Evolutionary conservation across 2,329 filamentous ascomycete genomes (phyloP), one percentile per base, ranked within the genome.

Genomic region (Beauveria sp.): DNA sequence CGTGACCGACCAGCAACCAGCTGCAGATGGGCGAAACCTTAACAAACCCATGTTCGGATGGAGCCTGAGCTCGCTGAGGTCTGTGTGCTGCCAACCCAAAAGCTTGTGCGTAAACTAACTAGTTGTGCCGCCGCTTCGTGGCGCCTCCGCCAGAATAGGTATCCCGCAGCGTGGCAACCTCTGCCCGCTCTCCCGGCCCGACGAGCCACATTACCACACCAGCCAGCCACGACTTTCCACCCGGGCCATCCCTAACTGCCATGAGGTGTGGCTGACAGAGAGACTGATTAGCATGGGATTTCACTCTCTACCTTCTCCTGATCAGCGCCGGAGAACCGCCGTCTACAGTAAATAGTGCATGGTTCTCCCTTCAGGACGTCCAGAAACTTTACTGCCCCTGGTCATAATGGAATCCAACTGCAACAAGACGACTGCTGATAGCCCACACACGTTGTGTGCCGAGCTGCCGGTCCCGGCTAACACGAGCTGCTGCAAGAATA

Each of bases 101-200:
- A 49, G 55, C 45, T 43, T 38, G 30, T 58, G 55, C 20, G 22
- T 24, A 20, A n/a, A 26, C 51, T 6, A 20, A 51, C 40, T 40
- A 43, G 52, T 40, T 12, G 18, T n/a, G 40, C 40, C 10, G 42
- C 42, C 16, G 14, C 42, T 28, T 57, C 43, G 54, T 57, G 43
- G 54, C 43, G 47, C 14, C 20, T 9, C 51, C 22, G 18, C 57
- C 57, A 52, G 51, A 59, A 45, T 12, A 52, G 57, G 57, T 38
- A 59, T 52, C 47, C 57, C 57, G 57, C 57, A 16, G 38, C 57
- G 56, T 52, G 57, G 52, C 57, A 59, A 52, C 47, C 22, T 43
- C 30, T 43, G 46, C 56, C 38, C n/a, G 46, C 46, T 51, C 38
- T 30, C 38, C 47, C 57, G 57, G 57, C 57, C 57, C 57, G 57